phyloP scores from a whole-genome alignment of 495 filamentous ascomycete genomes.

The Podospora australis region DNA sequence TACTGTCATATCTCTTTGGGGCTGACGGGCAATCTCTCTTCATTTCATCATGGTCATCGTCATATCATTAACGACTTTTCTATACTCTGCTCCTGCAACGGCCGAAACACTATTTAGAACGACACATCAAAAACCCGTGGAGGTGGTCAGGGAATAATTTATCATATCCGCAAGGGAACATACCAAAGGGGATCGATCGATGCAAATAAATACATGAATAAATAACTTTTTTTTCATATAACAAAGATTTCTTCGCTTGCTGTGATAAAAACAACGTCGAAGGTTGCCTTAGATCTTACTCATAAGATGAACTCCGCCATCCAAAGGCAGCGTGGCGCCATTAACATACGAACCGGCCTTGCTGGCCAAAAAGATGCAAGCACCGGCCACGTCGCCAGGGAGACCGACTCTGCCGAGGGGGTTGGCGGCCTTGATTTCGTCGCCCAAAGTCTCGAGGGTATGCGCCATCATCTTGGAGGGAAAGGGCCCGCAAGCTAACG shows the following conservation, averaged over 20 bases:
- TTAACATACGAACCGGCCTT: conserved; percentile 69
- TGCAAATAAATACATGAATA: not conserved
- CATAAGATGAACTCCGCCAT: conserved; percentile 51
- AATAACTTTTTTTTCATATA: not conserved
- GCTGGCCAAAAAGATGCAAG: conserved; percentile 67
- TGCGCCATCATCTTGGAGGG: conserved; percentile 79
- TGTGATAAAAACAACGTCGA: no score
- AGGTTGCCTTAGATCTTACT: conserved; percentile 27
- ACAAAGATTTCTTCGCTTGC: no score
- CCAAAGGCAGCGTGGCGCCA: conserved; percentile 66
- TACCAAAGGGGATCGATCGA: not conserved
- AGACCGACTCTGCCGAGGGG: conserved; percentile 68
- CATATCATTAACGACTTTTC: not conserved
- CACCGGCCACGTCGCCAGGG: conserved; percentile 66
- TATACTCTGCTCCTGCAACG: no score
- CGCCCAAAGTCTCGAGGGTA: conserved; percentile 55
- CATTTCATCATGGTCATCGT: not conserved
- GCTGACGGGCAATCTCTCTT: no score
- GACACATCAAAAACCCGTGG: no score
- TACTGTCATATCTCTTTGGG: not conserved
- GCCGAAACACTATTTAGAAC: no score
- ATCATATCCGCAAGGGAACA: not conserved
- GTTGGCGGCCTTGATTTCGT: conserved; percentile 55
- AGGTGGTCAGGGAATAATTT: no score
- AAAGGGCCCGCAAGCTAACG: conserved; percentile 71